Evolutionary conservation across 2,329 filamentous ascomycete genomes (phyloP), one percentile per base, ranked within the genome.

Genomic region (Colletotrichum coccodes): DNA sequence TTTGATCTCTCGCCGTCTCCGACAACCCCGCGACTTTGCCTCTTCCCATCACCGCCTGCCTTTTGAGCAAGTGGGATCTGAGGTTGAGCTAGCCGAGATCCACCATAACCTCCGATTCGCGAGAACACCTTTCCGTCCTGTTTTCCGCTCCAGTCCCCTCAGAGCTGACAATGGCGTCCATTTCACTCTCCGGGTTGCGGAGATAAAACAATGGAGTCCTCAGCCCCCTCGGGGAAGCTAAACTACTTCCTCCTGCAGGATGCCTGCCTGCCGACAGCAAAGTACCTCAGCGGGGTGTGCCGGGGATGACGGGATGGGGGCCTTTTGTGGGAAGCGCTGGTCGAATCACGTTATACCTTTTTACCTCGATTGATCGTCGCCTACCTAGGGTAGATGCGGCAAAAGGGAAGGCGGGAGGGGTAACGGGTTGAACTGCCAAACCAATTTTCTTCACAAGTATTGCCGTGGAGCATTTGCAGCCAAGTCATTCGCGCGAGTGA

Each of bases 321-420:
- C 16, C 46, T 59, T 23, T 30, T 36, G 26, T n/a, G 32, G 44
- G 28, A 26, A 46, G 14, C 11, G 32, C 64, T 44, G 9, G 40
- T 21, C 61, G 36, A 68, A 65, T 60, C 47, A 60, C 40, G 40
- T 60, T 49, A 65, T 32, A 60, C 47, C 53, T 50, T n/a, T 46
- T 34, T 14, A 21, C 26, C 26, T 67, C 38, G 4, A 26, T 47
- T 47, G 60, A 65, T 68, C 60, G n/a, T 68, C 65, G 46, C 34
- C 34, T 32, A 14, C 38, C 44, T 36, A 54, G 65, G 65, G 46
- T 65, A 65, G 46, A 46, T 65, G 47, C 65, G 65, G 65, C 65
- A 52, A 32, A 40, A n/a, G 61, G 23, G 26, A 14, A 42, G 32
- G 12, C 26, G 12, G 11, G 44, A 56, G 23, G 47, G 26, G 47